Evolutionary conservation across 495 filamentous ascomycete species (phyloP).

Genomic region (Letharia columbiana): DNA sequence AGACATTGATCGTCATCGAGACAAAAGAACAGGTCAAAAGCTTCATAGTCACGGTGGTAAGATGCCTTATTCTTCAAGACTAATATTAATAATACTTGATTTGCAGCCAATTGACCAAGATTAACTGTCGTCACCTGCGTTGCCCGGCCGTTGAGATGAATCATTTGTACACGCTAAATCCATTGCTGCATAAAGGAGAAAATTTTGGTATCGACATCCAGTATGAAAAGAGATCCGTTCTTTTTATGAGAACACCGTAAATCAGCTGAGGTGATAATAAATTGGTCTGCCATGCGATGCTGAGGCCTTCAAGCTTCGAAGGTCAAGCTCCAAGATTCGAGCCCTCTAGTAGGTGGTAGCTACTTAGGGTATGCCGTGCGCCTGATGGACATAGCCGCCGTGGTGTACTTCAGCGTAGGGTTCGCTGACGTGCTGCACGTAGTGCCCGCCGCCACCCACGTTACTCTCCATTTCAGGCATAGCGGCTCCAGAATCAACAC

Average conservation of each 20-base stretch:
- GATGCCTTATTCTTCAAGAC: background rate
- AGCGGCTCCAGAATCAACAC: constrained; percentile 1
- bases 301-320: background rate
- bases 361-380: background rate
- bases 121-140: background rate
- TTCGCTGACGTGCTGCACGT: constrained; percentile 10
- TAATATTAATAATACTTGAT: background rate
- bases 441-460: background rate
- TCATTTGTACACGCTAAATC: background rate
- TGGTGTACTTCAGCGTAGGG: constrained; percentile 16
- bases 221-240: background rate
- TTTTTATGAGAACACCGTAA: background rate
- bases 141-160: background rate
- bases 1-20: background rate
- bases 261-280: background rate
- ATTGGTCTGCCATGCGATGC: background rate
- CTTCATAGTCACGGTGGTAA: background rate
- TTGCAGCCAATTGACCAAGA: background rate
- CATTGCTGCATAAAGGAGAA: background rate
- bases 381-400: constrained; percentile 15
- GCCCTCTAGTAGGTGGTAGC: background rate
- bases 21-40: background rate
- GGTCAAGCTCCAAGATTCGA: background rate
- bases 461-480: constrained; percentile 12
- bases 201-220: background rate